These are phyloP conservation scores for Plantago ovata DNA, from an alignment of 257 asterid genomes.

Conservation along the genomic window DNA sequence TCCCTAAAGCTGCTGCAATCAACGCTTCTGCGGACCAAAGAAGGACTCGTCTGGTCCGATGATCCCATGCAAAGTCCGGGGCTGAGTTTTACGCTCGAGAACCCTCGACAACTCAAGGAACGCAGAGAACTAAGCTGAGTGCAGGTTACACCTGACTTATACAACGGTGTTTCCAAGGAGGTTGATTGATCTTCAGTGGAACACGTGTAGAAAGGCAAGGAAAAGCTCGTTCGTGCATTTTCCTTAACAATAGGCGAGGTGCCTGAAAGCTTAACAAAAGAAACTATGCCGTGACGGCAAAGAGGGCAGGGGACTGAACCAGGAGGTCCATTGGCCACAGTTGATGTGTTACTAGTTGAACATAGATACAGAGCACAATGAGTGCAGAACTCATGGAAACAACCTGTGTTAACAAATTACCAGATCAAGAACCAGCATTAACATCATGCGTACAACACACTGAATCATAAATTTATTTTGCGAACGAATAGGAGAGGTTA, in stretches of 20 bases:
- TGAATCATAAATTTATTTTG: too few relatives aligned
- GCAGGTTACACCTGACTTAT: conserved; percentile 47
- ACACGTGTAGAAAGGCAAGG: conserved; percentile 65
- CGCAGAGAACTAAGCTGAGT: conserved; percentile 47
- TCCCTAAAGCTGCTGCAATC: conserved; percentile 28
- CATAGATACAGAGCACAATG: conserved; percentile 77
- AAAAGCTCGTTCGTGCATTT: conserved; percentile 41
- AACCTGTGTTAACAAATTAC: conserved; percentile 40
- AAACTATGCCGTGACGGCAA: conserved; percentile 76
- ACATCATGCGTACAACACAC: too few relatives aligned
- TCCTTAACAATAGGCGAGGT: conserved; percentile 48
- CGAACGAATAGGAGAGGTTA: too few relatives aligned
- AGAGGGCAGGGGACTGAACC: conserved; percentile 84
- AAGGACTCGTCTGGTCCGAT: conserved; percentile 38
- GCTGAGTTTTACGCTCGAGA: conserved; percentile 25
- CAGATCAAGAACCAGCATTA: too few relatives aligned
- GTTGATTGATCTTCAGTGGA: conserved; percentile 41
- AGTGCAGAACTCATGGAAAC: conserved; percentile 85
- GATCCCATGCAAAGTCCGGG: conserved; percentile 65
- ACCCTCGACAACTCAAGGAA: conserved; percentile 49
- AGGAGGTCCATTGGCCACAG: conserved; percentile 46
- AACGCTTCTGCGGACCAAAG: conserved; percentile 25
- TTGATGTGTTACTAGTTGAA: conserved; percentile 55
- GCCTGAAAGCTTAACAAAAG: conserved; percentile 56
- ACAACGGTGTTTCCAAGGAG: conserved; percentile 53